Percentiles rank a stretch among this genome's conserved stretches.
Conservation (phyloP, 169 alveolate genomes). For the Perkinsus olseni region DNA sequence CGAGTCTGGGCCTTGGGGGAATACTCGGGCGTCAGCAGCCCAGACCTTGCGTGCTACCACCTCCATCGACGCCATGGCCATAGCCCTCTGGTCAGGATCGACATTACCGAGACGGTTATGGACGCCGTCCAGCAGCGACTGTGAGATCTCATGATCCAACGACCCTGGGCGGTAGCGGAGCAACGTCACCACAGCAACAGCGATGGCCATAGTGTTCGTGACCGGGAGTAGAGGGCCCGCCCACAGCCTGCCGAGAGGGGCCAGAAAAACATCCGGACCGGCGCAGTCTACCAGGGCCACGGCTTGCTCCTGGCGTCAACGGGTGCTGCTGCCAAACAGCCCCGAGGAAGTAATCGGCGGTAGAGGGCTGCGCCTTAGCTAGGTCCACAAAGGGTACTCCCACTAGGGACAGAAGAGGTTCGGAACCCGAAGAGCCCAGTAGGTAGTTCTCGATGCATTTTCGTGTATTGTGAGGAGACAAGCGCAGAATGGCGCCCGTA, state of each 20-base stretch:
- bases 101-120: background rate
- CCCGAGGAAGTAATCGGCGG: background rate
- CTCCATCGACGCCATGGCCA: background rate
- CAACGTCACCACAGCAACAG: background rate
- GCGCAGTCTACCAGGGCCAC: background rate
- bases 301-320: background rate
- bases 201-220: background rate
- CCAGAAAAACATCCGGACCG: background rate
- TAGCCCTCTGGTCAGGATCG: background rate
- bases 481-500: background rate
- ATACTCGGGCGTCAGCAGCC: background rate
- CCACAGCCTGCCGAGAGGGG: background rate
- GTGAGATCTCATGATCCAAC: background rate
- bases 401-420: background rate
- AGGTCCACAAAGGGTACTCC: background rate
- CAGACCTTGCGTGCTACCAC: background rate
- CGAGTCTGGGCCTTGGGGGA: background rate
- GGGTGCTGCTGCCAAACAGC: background rate
- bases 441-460: background rate
- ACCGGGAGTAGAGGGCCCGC: background rate
- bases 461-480: background rate
- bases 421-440: background rate
- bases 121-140: background rate
- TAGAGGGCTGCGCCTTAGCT: background rate
- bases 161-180: background rate